Base-by-base conservation (phyloP, 805 yeast species). In the Yarrowia divulgata region DNA sequence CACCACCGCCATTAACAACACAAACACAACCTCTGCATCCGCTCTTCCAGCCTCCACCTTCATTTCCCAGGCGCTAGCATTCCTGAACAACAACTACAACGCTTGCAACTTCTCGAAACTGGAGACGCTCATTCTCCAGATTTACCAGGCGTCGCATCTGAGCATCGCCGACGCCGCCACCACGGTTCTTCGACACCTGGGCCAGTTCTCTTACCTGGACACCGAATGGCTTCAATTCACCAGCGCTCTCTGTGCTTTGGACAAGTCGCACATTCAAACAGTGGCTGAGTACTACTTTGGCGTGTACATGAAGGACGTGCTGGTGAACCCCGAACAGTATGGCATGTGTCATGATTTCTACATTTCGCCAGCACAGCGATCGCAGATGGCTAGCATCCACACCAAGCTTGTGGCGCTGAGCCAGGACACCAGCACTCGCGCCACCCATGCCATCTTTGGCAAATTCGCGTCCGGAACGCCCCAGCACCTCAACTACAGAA, bases 291-390 rank as follows among this genome's bases (percentile, higher is more conserved):
- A 48, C 57, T 63, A 48, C 57, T 63, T 63, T 37, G 48, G 57
- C 39, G 10, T 16, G 18, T 49, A 48, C 39, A 48, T 63, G 14
- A 19, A 48, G n/a, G 68, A 63, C 48, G 9, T 63, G 55, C 45
- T 63, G 45, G 68, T 63, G 19, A 48, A 63, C 57, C 68, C 68
- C 18, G 68, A 63, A 18, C 55, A 63, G 55, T 63, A 63, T 19
- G 68, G 68, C 10, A 48, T 63, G 55, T 63, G 68, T 46, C 57
- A 37, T 16, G 57, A 63, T 35, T 48, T 63, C 13, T 63, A 48
- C 57, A 63, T 63, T n/a, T 48, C 57, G 32, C 57, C 68, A 8
- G 46, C 55, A 2, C 68, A 63, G 46, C 13, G 68, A n/a, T n/a
- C 10, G 57, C 55, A 48, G 57, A 48, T 63, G 57, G 29, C 9